These are phyloP conservation scores for Fusarium palustre DNA, from an alignment of 2,329 filamentous ascomycete genomes.

Conservation along the genomic window DNA sequence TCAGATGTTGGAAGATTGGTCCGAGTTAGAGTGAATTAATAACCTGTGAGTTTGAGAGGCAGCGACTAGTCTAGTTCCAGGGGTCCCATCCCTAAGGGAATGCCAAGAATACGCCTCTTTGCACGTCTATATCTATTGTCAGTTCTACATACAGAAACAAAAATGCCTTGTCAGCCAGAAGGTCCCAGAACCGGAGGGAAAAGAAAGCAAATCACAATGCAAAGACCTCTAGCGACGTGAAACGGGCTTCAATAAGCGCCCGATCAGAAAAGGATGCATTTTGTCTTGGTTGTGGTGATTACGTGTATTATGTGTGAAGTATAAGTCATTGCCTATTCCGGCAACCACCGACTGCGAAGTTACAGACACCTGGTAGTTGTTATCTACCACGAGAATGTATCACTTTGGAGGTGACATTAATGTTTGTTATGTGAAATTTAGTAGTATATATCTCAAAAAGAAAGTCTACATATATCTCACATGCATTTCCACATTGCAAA, in stretches of 20 bases:
- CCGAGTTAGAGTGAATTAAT: not conserved
- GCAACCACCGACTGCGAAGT: slow-evolving; percentile 4
- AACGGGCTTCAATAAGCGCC: not conserved
- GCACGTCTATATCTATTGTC: not conserved
- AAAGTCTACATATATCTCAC: not conserved
- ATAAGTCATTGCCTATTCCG: slow-evolving; percentile 19
- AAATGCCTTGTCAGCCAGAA: not conserved
- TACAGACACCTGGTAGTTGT: too few relatives aligned
- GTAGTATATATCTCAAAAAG: too few relatives aligned
- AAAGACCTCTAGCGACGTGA: not conserved
- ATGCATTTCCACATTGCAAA: not conserved
- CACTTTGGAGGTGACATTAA: not conserved
- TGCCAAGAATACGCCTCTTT: not conserved
- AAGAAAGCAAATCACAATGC: not conserved
- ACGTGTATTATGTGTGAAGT: slow-evolving; percentile 11
- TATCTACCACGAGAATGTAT: not conserved
- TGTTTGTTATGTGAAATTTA: too few relatives aligned
- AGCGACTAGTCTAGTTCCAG: slow-evolving; percentile 5
- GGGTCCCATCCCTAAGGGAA: slow-evolving; percentile 5
- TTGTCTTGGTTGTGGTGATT: slow-evolving; percentile 13
- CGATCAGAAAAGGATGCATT: not conserved
- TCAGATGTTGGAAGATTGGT: not conserved
- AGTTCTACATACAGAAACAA: not conserved
- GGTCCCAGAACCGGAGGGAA: fast-evolving
- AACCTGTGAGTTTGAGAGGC: not conserved